Evolutionary conservation across 1,284 basidiomycete genomes (phyloP), one percentile per base, ranked within the genome.

Genomic region (Sporisorium scitamineum): DNA sequence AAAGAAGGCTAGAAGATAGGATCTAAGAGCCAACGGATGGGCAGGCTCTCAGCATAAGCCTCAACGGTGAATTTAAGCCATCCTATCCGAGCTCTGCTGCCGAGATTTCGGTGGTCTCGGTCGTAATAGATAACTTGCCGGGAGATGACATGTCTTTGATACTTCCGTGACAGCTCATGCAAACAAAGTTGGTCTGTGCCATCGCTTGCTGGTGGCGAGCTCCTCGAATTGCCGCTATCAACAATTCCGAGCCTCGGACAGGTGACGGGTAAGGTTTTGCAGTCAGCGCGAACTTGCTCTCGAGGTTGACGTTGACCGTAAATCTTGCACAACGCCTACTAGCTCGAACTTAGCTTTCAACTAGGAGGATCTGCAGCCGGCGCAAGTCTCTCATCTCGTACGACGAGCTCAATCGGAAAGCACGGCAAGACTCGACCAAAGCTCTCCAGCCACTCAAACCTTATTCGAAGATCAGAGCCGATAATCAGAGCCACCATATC

Each of bases 131-230:
- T 8, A 26, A 39, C 6, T 16, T 2, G 11, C 16, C 52, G 52
- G 24, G 22, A 26, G 34, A 54, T n/a, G 34, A 54, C 52, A 26
- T 5, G 22, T 16, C 48, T 24, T 3, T 42, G 53, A 54, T 39
- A 54, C 53, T 54, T 54, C 53, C 53, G 26, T 42, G 53, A 42
- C 39, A 42, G 53, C 31, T 34, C 34, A 26, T n/a, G n/a, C n/a
- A n/a, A n/a, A n/a, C n/a, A n/a, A n/a, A 7, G 13, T 24, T 39
- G 24, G 13, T 37, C 52, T 53, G 26, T 7, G 31, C 26, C 42
- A 13, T 41, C 18, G 24, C 37, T n/a, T 16, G 1, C 22, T 48
- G 14, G 8, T 44, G 51, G 18, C 6, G 14, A 47, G 16, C 24
- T 47, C 22, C 20, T 22, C 2, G 9, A 26, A 10, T 37, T 24